Evolutionary conservation across 1,284 basidiomycete species (phyloP).

Genomic region (Farysia itapuensis): DNA sequence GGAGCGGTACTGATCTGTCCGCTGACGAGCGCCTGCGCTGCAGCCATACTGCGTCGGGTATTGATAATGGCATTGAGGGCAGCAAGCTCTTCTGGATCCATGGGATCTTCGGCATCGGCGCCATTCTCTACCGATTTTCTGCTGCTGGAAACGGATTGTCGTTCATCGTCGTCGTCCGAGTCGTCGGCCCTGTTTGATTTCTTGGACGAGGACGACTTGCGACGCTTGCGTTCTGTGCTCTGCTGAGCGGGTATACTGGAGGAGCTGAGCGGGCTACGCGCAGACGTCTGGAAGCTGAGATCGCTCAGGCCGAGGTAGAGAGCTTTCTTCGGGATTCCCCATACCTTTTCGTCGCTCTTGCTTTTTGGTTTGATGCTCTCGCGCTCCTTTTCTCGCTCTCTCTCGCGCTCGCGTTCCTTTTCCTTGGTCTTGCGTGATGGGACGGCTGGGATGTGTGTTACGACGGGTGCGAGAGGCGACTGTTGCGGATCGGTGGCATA

Average conservation of each 20-base stretch:
- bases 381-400: conserved; percentile 23
- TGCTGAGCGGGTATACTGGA: conserved; percentile 12
- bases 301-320: conserved; percentile 48
- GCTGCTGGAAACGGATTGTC: conserved; percentile 1
- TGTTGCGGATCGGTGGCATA: conserved; percentile 5
- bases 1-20: conserved; percentile 25
- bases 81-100: conserved; percentile 57
- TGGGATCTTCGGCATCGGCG: conserved; percentile 11
- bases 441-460: conserved; percentile 36
- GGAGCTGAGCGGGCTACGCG: conserved; percentile 22
- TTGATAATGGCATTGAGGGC: conserved; percentile 59
- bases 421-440: conserved; percentile 31
- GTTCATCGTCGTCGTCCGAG: background rate
- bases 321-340: conserved; percentile 54
- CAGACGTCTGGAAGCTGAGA: conserved; percentile 52
- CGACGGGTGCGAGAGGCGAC: conserved; percentile 21
- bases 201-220: conserved; percentile 6
- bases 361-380: conserved; percentile 24
- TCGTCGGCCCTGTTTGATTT: conserved; percentile 4
- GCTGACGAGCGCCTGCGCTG: conserved; percentile 53
- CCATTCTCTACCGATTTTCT: background rate
- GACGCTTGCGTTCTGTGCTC: conserved; percentile 1
- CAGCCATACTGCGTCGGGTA: conserved; percentile 55
- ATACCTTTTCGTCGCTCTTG: conserved; percentile 46
- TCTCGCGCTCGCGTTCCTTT: conserved; percentile 33